These are phyloP conservation scores for Bombardia bombarda DNA, from an alignment of 495 filamentous ascomycete species.

Conservation along the genomic window DNA sequence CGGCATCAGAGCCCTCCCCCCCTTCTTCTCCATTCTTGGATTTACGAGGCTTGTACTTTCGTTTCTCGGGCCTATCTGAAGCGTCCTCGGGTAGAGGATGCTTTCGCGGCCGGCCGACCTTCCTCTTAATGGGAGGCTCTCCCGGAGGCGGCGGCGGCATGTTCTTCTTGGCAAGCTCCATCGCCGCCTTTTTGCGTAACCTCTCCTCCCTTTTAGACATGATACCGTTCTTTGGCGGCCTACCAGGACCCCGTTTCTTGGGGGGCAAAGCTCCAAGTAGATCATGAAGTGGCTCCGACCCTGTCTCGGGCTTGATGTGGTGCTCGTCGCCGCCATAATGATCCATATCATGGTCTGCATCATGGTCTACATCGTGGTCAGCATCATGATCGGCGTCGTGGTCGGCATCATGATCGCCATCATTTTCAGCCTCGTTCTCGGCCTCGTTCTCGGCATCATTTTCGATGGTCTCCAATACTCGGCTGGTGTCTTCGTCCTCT, in stretches of 20 bases:
- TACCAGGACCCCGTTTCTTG: conserved; percentile 74
- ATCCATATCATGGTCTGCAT: conserved; percentile 27
- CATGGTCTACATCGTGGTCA: conserved; percentile 26
- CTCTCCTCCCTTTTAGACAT: conserved; percentile 81
- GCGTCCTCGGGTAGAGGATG: conserved; percentile 48
- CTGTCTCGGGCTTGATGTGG: conserved; percentile 24
- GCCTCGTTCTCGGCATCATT: too few species aligned
- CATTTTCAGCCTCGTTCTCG: background rate
- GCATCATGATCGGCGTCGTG: background rate
- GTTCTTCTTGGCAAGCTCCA: conserved; percentile 40
- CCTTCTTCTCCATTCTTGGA: conserved; percentile 46
- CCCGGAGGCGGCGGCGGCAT: conserved; percentile 32
- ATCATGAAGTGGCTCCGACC: conserved; percentile 18
- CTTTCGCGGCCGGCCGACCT: conserved; percentile 52
- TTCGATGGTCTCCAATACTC: background rate
- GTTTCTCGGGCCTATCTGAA: conserved; percentile 55
- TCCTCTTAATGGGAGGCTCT: conserved; percentile 46
- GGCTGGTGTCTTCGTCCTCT: background rate
- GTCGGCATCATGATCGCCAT: background rate
- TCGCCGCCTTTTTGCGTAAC: conserved; percentile 54
- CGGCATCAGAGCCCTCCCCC: conserved; percentile 33
- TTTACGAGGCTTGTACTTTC: conserved; percentile 74
- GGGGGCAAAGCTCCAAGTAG: conserved; percentile 32
- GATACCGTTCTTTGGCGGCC: conserved; percentile 86
- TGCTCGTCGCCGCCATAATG: conserved; percentile 29